phyloP scores from a whole-genome alignment of 2,329 filamentous ascomycete species.

The Harringtonia lauricola region DNA sequence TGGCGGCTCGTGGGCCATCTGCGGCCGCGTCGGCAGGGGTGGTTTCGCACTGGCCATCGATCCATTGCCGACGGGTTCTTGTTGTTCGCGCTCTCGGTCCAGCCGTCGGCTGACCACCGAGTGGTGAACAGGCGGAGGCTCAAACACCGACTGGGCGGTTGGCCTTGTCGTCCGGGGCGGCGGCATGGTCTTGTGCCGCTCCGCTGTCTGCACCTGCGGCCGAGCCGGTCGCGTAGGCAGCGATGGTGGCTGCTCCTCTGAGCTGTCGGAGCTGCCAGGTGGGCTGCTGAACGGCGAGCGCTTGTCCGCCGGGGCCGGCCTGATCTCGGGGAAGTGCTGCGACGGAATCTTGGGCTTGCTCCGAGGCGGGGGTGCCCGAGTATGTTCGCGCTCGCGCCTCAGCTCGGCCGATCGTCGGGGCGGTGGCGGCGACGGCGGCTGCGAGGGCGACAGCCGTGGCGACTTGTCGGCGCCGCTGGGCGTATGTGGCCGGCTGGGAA shows the following conservation, averaged over 20 bases:
- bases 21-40: constrained; percentile 37
- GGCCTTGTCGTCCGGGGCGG: neutral
- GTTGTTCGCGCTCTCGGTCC: constrained; percentile 33
- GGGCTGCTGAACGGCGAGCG: constrained; percentile 81
- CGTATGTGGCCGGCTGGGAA: constrained; percentile 44
- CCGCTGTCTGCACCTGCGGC: constrained; percentile 23
- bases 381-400: constrained; percentile 39
- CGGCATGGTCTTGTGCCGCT: constrained; percentile 1
- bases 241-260: constrained; percentile 38
- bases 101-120: constrained; percentile 31
- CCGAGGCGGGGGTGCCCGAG: no score
- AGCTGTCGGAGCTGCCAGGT: constrained; percentile 58
- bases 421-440: constrained; percentile 52
- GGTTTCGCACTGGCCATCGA: constrained; percentile 31
- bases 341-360: constrained; percentile 41
- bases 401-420: constrained; percentile 51
- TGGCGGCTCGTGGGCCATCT: constrained; percentile 19
- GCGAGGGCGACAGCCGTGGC: constrained; percentile 33
- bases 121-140: constrained; percentile 43
- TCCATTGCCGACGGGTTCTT: constrained; percentile 19
- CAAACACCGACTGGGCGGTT: constrained; percentile 21
- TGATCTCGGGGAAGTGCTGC: constrained; percentile 8
- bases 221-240: constrained; percentile 40
- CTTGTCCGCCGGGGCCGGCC: constrained; percentile 19
- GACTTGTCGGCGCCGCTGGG: constrained; percentile 41